Evolutionary conservation across 352 stramenopile species (phyloP), one percentile per base, ranked within the genome.

Genomic region (Globisporangium irregulare): DNA sequence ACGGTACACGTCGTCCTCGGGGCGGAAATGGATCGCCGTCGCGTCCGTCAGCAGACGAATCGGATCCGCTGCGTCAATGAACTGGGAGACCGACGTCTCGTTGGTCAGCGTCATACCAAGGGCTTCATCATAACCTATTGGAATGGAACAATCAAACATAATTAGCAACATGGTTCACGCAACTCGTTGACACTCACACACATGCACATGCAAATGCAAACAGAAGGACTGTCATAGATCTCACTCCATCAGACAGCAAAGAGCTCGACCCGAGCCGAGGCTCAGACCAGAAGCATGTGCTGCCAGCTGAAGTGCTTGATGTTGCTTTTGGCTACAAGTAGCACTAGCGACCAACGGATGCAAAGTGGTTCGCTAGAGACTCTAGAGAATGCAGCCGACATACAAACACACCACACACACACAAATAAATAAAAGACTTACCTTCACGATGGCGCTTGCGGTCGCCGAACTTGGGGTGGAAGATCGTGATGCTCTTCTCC

Each of bases 381-480:
- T 96, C 88, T 96, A 96, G 82, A 91, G 60, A 92, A 92, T 94
- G 86, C 70, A 93, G 86, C 85, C 88, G 76, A 83, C 46, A 38
- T 50, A 75, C 65, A 38, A 22, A 79, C 6, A 74, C 20, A 71
- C 24, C 61, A 78, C 8, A 79, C 38, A 79, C 25, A 79, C 1
- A 73, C 0, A 25, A 20, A 25, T 48, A 24, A 61, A 25, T 36
- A 12, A 22, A 38, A 64, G 56, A 91, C 73, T 77, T 81, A 95
- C 89, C 86, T 87, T 97, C 89, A 72, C 98, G 91, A 69, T 98
- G 89, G 18, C 97, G 89, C 72, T 98, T 98, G 48, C 97, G 86
- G 66, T 98, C 89, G 10, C 95, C 92, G 67, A 97, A 99, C 73
- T 99, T 98, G 68, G 98, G 98, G 76, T 99, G 95, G 76, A 99